Evolutionary conservation across 169 alveolate species (phyloP).

Genomic region (Eimeria praecox): DNA sequence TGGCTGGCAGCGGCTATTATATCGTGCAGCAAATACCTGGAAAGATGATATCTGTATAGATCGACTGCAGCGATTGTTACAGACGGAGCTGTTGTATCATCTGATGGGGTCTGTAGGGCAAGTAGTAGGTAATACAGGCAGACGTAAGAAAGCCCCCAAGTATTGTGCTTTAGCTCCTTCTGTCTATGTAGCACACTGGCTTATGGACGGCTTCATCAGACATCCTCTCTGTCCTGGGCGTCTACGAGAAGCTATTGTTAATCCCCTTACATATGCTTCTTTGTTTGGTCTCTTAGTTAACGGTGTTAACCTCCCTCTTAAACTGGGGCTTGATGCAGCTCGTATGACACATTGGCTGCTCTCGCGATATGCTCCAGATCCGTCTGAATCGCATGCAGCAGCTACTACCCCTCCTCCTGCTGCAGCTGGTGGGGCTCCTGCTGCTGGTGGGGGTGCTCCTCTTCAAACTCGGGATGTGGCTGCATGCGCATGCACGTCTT

Average conservation of each 20-base stretch:
- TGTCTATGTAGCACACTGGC: slow-evolving; percentile 93
- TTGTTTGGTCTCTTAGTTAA: slow-evolving; percentile 90
- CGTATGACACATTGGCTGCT: slow-evolving; percentile 90
- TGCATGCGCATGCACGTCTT: not conserved
- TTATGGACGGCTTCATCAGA: slow-evolving; percentile 91
- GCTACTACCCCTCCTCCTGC: not conserved
- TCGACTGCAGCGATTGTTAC: slow-evolving; percentile 82
- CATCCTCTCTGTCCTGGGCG: slow-evolving; percentile 94
- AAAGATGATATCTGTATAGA: slow-evolving; percentile 21
- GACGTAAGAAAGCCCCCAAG: slow-evolving; percentile 79
- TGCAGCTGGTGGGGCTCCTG: not conserved
- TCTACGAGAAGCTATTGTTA: slow-evolving; percentile 87
- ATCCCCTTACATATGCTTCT: slow-evolving; percentile 87
- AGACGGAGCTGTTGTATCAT: slow-evolving; percentile 89
- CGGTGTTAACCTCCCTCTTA: slow-evolving; percentile 92
- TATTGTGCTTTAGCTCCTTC: slow-evolving; percentile 89
- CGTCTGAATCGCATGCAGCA: not conserved
- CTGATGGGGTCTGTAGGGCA: slow-evolving; percentile 90
- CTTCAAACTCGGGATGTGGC: not conserved
- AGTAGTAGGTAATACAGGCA: slow-evolving; percentile 82
- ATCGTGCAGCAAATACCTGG: slow-evolving; percentile 83
- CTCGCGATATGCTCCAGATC: slow-evolving; percentile 44
- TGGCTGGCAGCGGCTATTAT: slow-evolving; percentile 91
- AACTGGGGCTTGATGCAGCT: slow-evolving; percentile 91
- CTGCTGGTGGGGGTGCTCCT: not conserved